Evolutionary conservation across 75 land plant genomes (phyloP).

Genomic region (Pinus albicaulis): DNA sequence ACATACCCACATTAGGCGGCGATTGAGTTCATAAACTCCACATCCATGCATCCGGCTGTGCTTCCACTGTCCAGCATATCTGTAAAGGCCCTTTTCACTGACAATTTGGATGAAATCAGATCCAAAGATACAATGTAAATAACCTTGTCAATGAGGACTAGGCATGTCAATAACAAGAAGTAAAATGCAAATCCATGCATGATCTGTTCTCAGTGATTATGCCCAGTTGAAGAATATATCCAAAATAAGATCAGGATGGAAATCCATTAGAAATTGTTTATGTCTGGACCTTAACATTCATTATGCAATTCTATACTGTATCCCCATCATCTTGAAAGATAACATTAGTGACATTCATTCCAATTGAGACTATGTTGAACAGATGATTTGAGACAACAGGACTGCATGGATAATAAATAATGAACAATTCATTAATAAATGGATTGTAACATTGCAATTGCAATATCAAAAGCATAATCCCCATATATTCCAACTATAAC

Average conservation of each 20-base stretch:
- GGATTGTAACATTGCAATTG: neutral
- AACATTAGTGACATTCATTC: neutral
- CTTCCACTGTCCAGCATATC: constrained; percentile 96
- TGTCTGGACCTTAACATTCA: too few species aligned
- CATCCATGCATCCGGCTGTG: constrained; percentile 95
- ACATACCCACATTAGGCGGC: constrained; percentile 57
- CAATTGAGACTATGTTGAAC: neutral
- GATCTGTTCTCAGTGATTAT: neutral
- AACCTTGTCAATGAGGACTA: neutral
- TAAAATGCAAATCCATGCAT: neutral
- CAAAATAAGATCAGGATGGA: neutral
- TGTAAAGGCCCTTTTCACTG: constrained; percentile 87
- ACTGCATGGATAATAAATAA: neutral
- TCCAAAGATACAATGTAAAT: neutral
- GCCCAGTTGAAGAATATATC: neutral
- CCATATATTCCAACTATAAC: neutral
- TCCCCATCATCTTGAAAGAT: neutral
- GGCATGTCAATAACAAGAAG: neutral
- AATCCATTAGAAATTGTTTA: neutral
- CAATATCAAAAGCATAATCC: neutral
- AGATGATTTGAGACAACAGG: neutral
- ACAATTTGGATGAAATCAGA: constrained; percentile 2
- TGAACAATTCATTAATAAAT: neutral
- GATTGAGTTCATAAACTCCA: constrained; percentile 91
- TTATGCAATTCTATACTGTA: neutral